phyloP scores from a whole-genome alignment of 2,329 filamentous ascomycete species.

The Stagonosporopsis tanaceti region DNA sequence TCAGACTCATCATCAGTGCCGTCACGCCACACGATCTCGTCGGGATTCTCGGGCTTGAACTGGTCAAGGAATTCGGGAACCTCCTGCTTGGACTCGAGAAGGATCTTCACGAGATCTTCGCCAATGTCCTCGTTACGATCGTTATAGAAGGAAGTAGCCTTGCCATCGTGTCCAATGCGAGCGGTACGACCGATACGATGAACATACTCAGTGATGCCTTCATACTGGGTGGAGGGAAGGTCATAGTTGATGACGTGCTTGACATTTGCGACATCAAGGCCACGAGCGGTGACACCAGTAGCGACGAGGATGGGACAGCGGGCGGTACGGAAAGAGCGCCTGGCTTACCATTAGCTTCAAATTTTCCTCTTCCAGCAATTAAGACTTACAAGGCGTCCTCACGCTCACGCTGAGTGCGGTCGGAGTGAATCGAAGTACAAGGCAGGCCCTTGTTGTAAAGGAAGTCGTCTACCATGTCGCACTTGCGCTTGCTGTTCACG shows the following conservation, averaged over 20 bases:
- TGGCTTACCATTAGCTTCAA: constrained; percentile 35
- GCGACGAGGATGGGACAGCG: constrained; percentile 81
- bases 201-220: constrained; percentile 92
- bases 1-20: constrained; percentile 53
- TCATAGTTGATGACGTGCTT: constrained; percentile 95
- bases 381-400: constrained; percentile 80
- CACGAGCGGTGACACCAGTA: constrained; percentile 86
- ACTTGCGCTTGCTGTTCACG: constrained; percentile 79
- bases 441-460: constrained; percentile 82
- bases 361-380: background rate
- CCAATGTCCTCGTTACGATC: constrained; percentile 77
- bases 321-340: constrained; percentile 79
- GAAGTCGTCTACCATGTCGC: constrained; percentile 87
- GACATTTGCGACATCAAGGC: constrained; percentile 86
- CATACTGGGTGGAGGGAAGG: constrained; percentile 74
- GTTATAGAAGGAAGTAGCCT: constrained; percentile 89
- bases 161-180: constrained; percentile 85
- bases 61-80: constrained; percentile 82
- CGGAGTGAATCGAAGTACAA: constrained; percentile 85
- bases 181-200: constrained; percentile 97
- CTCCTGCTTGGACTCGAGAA: constrained; percentile 79
- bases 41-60: constrained; percentile 66
- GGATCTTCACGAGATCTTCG: constrained; percentile 76
- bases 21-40: constrained; percentile 61
- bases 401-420: constrained; percentile 87